phyloP scores from a whole-genome alignment of 108 stramenopile species.

The Cyclotella choctawhatcheeana region DNA sequence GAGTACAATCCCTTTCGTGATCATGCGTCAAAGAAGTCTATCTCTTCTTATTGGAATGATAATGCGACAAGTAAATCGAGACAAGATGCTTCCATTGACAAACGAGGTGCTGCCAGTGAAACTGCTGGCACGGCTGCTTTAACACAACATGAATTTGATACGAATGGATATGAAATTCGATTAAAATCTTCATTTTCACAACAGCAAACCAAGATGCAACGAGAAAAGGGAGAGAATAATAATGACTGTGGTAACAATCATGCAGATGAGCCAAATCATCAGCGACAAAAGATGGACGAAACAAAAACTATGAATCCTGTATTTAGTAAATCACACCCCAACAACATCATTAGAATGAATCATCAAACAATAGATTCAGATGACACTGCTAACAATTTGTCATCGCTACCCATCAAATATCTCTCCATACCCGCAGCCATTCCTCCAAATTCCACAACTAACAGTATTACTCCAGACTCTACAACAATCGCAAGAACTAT shows the following conservation, averaged over 20 bases:
- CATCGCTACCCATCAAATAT: constrained; percentile 1
- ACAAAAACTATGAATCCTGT: not conserved
- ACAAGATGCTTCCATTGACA: no score
- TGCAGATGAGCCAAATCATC: not conserved
- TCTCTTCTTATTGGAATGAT: not conserved
- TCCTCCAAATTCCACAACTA: not conserved
- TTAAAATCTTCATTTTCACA: constrained; percentile 31
- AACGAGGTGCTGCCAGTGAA: not conserved
- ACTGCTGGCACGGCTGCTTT: not conserved
- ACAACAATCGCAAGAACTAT: constrained; percentile 57
- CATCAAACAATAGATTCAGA: not conserved
- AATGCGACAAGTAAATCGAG: no score
- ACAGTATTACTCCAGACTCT: not conserved
- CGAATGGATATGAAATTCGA: constrained; percentile 29
- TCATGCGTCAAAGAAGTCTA: not conserved
- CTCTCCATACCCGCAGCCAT: constrained; percentile 1
- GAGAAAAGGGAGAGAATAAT: constrained; percentile 1
- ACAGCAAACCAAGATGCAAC: constrained; percentile 12
- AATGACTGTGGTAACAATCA: not conserved
- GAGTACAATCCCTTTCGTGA: constrained; percentile 10
- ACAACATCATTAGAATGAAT: no score
- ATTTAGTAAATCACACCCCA: constrained; percentile 29
- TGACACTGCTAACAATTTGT: not conserved
- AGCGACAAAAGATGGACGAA: no score
- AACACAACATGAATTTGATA: not conserved